Conservation (phyloP, 805 yeast species). For the Starmerella vaccinii region DNA sequence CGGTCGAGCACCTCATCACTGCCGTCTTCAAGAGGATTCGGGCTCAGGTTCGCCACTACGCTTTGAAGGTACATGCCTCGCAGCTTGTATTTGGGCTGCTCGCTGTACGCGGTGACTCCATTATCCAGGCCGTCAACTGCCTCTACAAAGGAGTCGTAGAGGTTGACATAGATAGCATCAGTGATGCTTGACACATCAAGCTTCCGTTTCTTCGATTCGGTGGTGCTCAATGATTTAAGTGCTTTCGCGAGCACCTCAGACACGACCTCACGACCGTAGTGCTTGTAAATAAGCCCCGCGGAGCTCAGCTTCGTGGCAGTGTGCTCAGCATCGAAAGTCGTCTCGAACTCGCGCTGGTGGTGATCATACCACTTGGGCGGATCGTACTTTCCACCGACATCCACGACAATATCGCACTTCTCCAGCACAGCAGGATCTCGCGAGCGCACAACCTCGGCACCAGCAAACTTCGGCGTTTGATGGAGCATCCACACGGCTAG, state of each 20-base stretch:
- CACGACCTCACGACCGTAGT: slow-evolving; percentile 36
- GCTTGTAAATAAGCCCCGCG: slow-evolving; percentile 85
- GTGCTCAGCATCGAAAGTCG: slow-evolving; percentile 48
- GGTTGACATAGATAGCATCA: slow-evolving; percentile 56
- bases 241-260: slow-evolving; percentile 32
- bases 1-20: slow-evolving; percentile 53
- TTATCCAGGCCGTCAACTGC: slow-evolving; percentile 91
- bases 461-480: slow-evolving; percentile 54
- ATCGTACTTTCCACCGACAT: slow-evolving; percentile 88
- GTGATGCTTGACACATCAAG: slow-evolving; percentile 40
- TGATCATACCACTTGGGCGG: slow-evolving; percentile 82
- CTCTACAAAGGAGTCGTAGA: slow-evolving; percentile 82
- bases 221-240: not conserved
- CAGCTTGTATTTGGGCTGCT: slow-evolving; percentile 57
- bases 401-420: slow-evolving; percentile 81
- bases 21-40: slow-evolving; percentile 67
- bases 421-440: slow-evolving; percentile 79
- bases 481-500: slow-evolving; percentile 81
- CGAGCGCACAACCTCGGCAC: slow-evolving; percentile 67
- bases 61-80: slow-evolving; percentile 67
- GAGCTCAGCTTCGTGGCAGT: slow-evolving; percentile 75
- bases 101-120: slow-evolving; percentile 58
- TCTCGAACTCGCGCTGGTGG: slow-evolving; percentile 85
- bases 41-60: slow-evolving; percentile 69
- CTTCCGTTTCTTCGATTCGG: slow-evolving; percentile 4